phyloP scores from a whole-genome alignment of 2,329 filamentous ascomycete species.

The Talaromyces piceae region DNA sequence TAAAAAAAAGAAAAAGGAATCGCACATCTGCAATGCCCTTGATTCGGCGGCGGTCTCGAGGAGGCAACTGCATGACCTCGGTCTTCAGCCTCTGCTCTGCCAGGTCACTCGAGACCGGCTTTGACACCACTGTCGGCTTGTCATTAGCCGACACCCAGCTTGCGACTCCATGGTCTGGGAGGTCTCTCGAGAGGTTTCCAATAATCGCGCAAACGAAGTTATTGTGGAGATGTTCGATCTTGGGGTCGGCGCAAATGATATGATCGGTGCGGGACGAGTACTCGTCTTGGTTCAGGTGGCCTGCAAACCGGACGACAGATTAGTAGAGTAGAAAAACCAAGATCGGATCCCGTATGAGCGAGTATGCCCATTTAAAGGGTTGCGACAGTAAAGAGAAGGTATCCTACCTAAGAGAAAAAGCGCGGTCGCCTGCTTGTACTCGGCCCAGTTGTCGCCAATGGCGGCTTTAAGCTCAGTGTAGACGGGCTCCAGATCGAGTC shows the following conservation, averaged over 20 bases:
- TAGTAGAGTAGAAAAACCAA: not conserved
- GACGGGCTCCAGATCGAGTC: constrained; percentile 56
- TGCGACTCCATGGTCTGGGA: constrained; percentile 55
- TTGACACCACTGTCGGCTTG: constrained; percentile 42
- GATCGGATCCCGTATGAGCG: too few relatives aligned
- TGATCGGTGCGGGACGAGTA: constrained; percentile 49
- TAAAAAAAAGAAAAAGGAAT: too few relatives aligned
- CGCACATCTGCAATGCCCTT: constrained; percentile 49
- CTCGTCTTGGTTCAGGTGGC: constrained; percentile 55
- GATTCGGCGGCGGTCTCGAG: constrained; percentile 52
- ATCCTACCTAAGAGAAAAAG: constrained; percentile 50
- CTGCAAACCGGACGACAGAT: constrained; percentile 25
- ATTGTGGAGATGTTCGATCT: constrained; percentile 54
- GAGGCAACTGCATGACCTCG: constrained; percentile 56
- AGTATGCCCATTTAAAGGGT: too few relatives aligned
- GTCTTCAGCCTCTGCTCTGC: constrained; percentile 56
- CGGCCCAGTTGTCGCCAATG: constrained; percentile 53
- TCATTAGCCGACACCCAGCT: constrained; percentile 57
- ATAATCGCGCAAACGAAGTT: constrained; percentile 53
- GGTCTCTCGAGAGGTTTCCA: constrained; percentile 52
- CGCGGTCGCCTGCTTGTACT: constrained; percentile 53
- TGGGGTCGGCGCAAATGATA: constrained; percentile 47
- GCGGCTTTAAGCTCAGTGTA: constrained; percentile 55
- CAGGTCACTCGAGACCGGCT: constrained; percentile 51
- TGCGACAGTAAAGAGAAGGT: not conserved